phyloP scores from a whole-genome alignment of 2,329 filamentous ascomycete genomes.

The Epichloe brachyelytri region DNA sequence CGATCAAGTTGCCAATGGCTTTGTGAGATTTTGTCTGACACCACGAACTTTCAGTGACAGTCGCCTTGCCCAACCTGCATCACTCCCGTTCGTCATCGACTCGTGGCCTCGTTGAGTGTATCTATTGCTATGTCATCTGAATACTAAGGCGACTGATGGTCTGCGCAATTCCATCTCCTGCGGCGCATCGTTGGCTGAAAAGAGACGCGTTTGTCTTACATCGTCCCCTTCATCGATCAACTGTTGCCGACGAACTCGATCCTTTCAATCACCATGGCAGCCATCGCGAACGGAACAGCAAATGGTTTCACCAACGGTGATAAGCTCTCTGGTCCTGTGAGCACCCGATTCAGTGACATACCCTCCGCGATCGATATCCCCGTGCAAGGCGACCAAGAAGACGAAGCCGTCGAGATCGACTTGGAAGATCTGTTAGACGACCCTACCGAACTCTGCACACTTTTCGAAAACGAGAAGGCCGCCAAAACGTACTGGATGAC shows the following conservation, averaged over 20 bases:
- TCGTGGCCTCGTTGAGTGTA: not conserved
- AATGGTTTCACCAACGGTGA: conserved; percentile 31
- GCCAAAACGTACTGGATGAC: conserved; percentile 94
- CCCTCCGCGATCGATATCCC: conserved; percentile 54
- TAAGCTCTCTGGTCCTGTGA: conserved; percentile 23
- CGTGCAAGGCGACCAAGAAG: conserved; percentile 49
- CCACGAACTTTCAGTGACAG: not conserved
- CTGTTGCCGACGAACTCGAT: not conserved
- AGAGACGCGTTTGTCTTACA: conserved; percentile 16
- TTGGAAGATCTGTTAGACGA: conserved; percentile 86
- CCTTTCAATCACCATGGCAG: conserved; percentile 25
- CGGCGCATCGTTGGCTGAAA: conserved; percentile 19
- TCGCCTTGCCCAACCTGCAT: not conserved
- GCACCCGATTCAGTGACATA: conserved; percentile 51
- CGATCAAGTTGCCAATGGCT: not conserved
- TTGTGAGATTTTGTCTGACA: not conserved
- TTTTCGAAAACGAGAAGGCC: conserved; percentile 88
- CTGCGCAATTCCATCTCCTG: conserved; percentile 14
- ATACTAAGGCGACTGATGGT: conserved; percentile 15
- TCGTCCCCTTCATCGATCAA: not conserved
- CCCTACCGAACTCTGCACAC: conserved; percentile 83
- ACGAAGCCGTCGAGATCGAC: conserved; percentile 80
- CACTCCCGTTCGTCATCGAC: not conserved
- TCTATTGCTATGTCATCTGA: conserved; percentile 16
- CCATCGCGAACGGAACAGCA: conserved; percentile 28